Evolutionary conservation across 495 filamentous ascomycete genomes (phyloP).

Genomic region (Pyronema omphalodes): DNA sequence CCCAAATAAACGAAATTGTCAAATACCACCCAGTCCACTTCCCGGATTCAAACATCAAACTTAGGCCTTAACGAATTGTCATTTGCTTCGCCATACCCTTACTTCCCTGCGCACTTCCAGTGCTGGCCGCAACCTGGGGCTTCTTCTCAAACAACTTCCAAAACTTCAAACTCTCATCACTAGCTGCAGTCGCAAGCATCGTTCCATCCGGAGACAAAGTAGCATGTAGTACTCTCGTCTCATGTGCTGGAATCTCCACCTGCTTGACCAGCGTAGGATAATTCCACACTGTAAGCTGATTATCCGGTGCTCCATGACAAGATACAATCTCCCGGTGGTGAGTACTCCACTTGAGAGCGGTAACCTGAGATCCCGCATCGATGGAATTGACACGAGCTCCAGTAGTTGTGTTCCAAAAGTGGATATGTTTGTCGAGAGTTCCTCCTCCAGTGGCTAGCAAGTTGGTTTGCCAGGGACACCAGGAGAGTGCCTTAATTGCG

Average conservation of each 20-base stretch:
- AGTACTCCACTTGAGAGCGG: slow-evolving; percentile 83
- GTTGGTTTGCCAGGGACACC: slow-evolving; percentile 98
- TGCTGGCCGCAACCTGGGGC: slow-evolving; percentile 42
- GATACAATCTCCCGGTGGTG: slow-evolving; percentile 96
- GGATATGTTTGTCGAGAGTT: slow-evolving; percentile 91
- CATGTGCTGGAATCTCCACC: slow-evolving; percentile 96
- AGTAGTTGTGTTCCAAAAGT: slow-evolving; percentile 99
- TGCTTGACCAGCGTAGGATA: slow-evolving; percentile 93
- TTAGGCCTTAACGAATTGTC: slow-evolving; percentile 63
- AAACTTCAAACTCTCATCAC: slow-evolving; percentile 93
- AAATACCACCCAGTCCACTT: background rate
- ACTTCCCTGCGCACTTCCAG: slow-evolving; percentile 38
- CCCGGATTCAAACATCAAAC: background rate
- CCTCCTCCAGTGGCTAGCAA: slow-evolving; percentile 91
- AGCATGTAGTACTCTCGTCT: slow-evolving; percentile 88
- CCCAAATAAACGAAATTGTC: background rate
- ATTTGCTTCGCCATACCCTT: slow-evolving; percentile 78
- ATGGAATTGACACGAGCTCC: slow-evolving; percentile 97
- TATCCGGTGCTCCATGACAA: slow-evolving; percentile 94
- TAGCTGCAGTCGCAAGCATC: slow-evolving; percentile 76
- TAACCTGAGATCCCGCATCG: slow-evolving; percentile 93
- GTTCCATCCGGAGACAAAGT: slow-evolving; percentile 90
- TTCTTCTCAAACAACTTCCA: slow-evolving; percentile 99
- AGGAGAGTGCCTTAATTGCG: slow-evolving; percentile 91
- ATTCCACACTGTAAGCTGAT: slow-evolving; percentile 95